Percentiles rank a stretch among this genome's conserved stretches.
These are phyloP conservation scores for Asterionellopsis glacialis DNA, from an alignment of 108 stramenopile species.

Conservation along the genomic window DNA sequence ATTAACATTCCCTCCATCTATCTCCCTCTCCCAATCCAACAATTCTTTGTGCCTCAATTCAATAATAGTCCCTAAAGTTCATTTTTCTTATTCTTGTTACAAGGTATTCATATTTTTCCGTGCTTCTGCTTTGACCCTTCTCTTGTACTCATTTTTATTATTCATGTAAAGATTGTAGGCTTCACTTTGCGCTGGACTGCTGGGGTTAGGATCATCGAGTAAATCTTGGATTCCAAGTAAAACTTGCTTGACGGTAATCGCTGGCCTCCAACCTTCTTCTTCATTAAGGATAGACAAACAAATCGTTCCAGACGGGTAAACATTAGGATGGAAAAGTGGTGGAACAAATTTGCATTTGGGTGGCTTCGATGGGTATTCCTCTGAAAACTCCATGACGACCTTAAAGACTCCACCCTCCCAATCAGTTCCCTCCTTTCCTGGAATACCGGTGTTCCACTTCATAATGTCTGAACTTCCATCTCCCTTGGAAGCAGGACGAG, in stretches of 20 bases:
- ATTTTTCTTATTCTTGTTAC: background rate
- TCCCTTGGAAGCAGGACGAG: slow-evolving; percentile 74
- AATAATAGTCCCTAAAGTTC: background rate
- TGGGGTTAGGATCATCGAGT: slow-evolving; percentile 92
- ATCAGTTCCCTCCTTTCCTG: slow-evolving; percentile 89
- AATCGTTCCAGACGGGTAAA: slow-evolving; percentile 94
- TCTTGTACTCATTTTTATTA: slow-evolving; percentile 82
- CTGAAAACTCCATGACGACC: slow-evolving; percentile 91
- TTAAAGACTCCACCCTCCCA: slow-evolving; percentile 98
- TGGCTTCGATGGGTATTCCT: slow-evolving; percentile 97
- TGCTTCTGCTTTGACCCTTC: slow-evolving; percentile 83
- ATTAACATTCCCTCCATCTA: background rate
- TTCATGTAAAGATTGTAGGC: slow-evolving; percentile 90
- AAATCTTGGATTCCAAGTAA: slow-evolving; percentile 97
- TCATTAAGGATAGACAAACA: slow-evolving; percentile 97
- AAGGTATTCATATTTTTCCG: slow-evolving; percentile 9
- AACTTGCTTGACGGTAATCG: slow-evolving; percentile 96
- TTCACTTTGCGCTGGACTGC: slow-evolving; percentile 92
- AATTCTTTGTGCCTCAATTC: background rate
- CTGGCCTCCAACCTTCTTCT: slow-evolving; percentile 98
- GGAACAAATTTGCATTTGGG: slow-evolving; percentile 95
- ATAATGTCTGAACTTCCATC: slow-evolving; percentile 93
- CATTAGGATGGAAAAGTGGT: slow-evolving; percentile 60
- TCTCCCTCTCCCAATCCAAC: background rate
- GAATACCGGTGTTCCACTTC: slow-evolving; percentile 96